A percentile compares a stretch with the other conserved stretches of the same genome.
Conservation (phyloP, 2,329 filamentous ascomycete genomes). For the Phyllosticta capitalensis region DNA sequence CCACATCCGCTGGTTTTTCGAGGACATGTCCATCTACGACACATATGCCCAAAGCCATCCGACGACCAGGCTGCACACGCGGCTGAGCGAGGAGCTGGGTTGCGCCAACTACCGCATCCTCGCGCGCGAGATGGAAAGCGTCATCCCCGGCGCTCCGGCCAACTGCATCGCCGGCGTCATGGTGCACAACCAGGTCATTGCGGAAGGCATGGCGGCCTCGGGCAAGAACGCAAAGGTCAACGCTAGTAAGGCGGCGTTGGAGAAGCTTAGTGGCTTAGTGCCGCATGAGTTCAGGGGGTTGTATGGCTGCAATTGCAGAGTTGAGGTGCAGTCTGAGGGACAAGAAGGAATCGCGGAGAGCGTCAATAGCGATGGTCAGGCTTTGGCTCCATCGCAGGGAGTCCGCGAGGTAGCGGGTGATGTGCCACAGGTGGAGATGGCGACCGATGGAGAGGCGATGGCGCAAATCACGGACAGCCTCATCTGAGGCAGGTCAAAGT, state of each 20-base stretch:
- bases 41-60: constrained; percentile 80
- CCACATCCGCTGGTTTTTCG: constrained; percentile 69
- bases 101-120: constrained; percentile 50
- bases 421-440: too few relatives aligned
- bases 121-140: constrained; percentile 29
- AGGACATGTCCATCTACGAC: constrained; percentile 80
- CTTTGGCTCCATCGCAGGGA: too few relatives aligned
- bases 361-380: too few relatives aligned
- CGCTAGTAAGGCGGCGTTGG: constrained; percentile 52
- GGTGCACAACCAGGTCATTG: constrained; percentile 63
- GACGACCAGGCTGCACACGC: constrained; percentile 57
- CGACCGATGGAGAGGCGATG: too few relatives aligned
- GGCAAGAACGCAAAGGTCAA: constrained; percentile 63
- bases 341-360: background rate
- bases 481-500: too few relatives aligned
- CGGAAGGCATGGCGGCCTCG: constrained; percentile 51
- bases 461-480: too few relatives aligned
- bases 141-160: constrained; percentile 35
- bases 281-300: constrained; percentile 49
- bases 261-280: constrained; percentile 39
- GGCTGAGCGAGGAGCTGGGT: constrained; percentile 53
- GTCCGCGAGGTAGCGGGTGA: too few relatives aligned
- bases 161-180: constrained; percentile 61
- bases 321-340: constrained; percentile 1
- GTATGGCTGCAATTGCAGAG: constrained; percentile 55